Percentiles rank a stretch among this genome's conserved stretches.
These are phyloP conservation scores for Aspergillus affinis DNA, from an alignment of 495 filamentous ascomycete species.

Conservation along the genomic window DNA sequence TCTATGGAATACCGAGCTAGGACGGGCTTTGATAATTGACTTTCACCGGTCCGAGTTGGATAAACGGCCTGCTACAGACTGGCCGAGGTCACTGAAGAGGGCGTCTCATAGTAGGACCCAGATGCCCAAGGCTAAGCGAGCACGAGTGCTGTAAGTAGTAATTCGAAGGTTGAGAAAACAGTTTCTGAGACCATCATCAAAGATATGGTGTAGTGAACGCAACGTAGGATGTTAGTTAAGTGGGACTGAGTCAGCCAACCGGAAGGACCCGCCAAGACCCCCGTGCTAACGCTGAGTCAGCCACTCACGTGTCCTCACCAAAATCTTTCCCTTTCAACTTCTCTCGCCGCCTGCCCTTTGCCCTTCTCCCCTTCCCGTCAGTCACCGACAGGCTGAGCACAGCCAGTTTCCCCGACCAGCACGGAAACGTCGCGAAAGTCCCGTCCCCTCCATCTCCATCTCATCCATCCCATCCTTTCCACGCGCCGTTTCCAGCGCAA, in stretches of 20 bases:
- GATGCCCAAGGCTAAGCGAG: no score
- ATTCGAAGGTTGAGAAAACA: no score
- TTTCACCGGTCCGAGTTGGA: no score
- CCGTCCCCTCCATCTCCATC: conserved; percentile 48
- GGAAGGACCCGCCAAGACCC: not conserved
- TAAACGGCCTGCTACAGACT: no score
- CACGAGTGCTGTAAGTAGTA: no score
- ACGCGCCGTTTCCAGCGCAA: conserved; percentile 38
- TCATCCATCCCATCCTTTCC: conserved; percentile 38
- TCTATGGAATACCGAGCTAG: conserved; percentile 24
- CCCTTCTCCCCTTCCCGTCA: conserved; percentile 38
- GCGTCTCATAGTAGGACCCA: no score
- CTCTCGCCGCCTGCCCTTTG: conserved; percentile 23
- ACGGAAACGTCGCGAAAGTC: conserved; percentile 45
- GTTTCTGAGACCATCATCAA: no score
- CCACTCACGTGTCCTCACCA: conserved; percentile 27
- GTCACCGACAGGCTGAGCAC: conserved; percentile 32
- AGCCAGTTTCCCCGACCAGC: conserved; percentile 45
- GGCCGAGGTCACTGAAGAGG: no score
- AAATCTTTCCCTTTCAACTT: conserved; percentile 40
- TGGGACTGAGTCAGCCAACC: not conserved
- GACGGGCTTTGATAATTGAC: conserved; percentile 25
- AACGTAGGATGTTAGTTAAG: no score
- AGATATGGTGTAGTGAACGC: no score
- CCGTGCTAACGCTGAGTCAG: conserved; percentile 24